Conservation (phyloP, 208 protist species). For the Acanthamoeba healyi region DNA sequence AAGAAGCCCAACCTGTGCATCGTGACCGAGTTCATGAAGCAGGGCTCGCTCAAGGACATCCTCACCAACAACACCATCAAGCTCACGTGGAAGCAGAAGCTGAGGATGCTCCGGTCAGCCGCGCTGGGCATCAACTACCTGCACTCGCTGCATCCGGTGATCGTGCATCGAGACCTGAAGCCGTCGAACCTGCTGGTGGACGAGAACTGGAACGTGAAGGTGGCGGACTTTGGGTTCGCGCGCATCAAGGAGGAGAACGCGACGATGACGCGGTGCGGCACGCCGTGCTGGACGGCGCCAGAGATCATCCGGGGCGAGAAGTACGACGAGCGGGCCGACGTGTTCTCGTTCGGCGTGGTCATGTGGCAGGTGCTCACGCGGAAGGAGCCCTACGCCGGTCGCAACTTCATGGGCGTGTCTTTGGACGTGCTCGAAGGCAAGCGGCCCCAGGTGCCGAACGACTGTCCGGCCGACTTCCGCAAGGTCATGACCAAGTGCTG, state of each 20-base stretch:
- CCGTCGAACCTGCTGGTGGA: slow-evolving; percentile 32
- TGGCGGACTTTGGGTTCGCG: slow-evolving; percentile 52
- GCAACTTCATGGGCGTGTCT: slow-evolving; percentile 62
- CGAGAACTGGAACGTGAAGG: slow-evolving; percentile 51
- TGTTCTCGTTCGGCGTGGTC: slow-evolving; percentile 8
- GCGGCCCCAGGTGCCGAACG: background rate
- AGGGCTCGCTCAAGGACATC: slow-evolving; percentile 54
- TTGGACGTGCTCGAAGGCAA: slow-evolving; percentile 43
- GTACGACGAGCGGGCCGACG: slow-evolving; percentile 27
- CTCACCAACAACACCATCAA: background rate
- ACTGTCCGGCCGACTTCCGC: background rate
- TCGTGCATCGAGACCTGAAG: slow-evolving; percentile 41
- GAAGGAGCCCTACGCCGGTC: background rate
- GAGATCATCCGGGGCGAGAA: slow-evolving; percentile 3
- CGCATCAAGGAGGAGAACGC: slow-evolving; percentile 51
- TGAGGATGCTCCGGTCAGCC: background rate
- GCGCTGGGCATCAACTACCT: slow-evolving; percentile 63
- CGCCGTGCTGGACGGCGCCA: slow-evolving; percentile 14
- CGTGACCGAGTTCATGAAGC: slow-evolving; percentile 38
- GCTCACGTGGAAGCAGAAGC: slow-evolving; percentile 15
- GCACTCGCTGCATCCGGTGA: slow-evolving; percentile 14
- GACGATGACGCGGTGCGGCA: slow-evolving; percentile 41
- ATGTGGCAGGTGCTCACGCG: slow-evolving; percentile 26
- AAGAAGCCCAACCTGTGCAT: slow-evolving; percentile 41
- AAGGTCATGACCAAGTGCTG: slow-evolving; percentile 42